Base-by-base conservation (phyloP, 2,329 filamentous ascomycete species). In the Gyromitra esculenta region DNA sequence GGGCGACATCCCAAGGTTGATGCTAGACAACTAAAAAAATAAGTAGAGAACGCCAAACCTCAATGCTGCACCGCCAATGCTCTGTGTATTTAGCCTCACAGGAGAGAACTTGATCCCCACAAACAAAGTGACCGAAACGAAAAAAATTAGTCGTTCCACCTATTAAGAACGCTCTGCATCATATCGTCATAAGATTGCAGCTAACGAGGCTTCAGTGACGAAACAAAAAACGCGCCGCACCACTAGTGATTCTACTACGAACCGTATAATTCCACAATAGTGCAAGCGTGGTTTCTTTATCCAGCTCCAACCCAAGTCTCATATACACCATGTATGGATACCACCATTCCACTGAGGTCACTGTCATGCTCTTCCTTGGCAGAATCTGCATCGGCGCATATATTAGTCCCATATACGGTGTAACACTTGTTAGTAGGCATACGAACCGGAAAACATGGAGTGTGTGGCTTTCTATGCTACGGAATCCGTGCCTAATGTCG, bases 311-410 rank as follows among this genome's bases (percentile, higher is more conserved):
- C n/a, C 84, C 69, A 65, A 77, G 82, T 1, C 82, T 82, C 25
- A 78, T 82, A 35, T 83, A 84, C 13, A 83, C 76, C 7, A 73
- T 70, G 41, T 83, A 83, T 5, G 84, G 82, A 72, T 81, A 83
- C 69, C 73, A 39, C 35, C 82, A 80, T 63, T 82, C 83, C 31
- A 78, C 79, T n/a, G 81, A 82, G 13, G 82, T 82, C n/a, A 82
- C 82, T 39, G 82, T 84, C 57, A 85, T 85, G 1, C 76, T 79
- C 7, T 82, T 82, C n/a, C 80, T 80, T 25, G 83, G 83, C 56
- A 83, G 79, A 37, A 81, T 81, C 75, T 84, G 83, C 83, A 85
- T 84, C 13, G 83, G 83, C 57, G 84, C 84, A 76, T 84, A 85
- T 80, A 80, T 83, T 15, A 77, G 68, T 1, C 83, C 84, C 8